Conservation (phyloP, 78 protist genomes). For the Protostelium mycophagum region DNA sequence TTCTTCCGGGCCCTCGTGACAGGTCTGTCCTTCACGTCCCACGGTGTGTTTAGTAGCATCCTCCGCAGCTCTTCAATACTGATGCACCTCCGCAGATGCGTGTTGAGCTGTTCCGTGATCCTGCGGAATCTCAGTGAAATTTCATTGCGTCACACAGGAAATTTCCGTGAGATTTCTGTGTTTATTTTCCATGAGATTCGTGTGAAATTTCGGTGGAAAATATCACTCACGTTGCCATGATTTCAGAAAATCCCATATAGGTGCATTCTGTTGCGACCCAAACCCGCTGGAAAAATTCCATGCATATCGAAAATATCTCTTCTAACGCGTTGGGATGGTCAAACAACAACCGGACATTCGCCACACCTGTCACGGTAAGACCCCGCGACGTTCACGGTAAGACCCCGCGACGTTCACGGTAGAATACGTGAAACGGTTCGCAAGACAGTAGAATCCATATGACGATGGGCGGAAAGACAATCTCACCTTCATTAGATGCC, state of each 20-base stretch:
- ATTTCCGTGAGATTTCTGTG: too few relatives aligned
- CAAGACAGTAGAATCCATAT: too few relatives aligned
- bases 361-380: not conserved
- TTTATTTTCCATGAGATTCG: too few relatives aligned
- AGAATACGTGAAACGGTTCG: too few relatives aligned
- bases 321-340: not conserved
- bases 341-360: not conserved
- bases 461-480: not conserved
- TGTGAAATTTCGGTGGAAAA: too few relatives aligned
- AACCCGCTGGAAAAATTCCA: not conserved
- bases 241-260: not conserved
- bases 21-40: not conserved
- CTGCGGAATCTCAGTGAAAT: too few relatives aligned
- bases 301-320: not conserved
- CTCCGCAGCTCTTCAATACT: not conserved
- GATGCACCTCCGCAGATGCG: not conserved
- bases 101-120: not conserved
- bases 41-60: not conserved
- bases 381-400: not conserved
- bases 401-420: not conserved
- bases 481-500: not conserved
- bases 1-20: not conserved
- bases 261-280: not conserved
- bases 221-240: not conserved
- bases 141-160: too few relatives aligned